Percentiles rank a stretch among this genome's conserved stretches.
Conservation (phyloP, 176 grass and related monocot species). For the Calamus simplicifolius region DNA sequence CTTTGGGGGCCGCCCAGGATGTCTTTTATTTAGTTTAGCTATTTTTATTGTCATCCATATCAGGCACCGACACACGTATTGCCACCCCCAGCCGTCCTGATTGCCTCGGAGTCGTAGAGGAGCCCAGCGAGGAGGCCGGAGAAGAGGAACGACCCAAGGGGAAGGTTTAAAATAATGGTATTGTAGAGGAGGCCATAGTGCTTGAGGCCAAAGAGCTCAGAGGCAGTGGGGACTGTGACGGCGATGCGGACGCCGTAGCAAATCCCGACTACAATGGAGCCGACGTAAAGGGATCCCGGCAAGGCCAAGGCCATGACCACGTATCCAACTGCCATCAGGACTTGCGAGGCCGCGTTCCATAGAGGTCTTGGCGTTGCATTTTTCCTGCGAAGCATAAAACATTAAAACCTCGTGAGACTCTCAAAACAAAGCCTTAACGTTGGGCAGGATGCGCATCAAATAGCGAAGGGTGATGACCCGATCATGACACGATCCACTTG, state of each 20-base stretch:
- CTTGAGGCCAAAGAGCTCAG: constrained; percentile 90
- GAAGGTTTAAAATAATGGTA: constrained; percentile 92
- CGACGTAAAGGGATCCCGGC: constrained; percentile 83
- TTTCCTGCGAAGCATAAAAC: constrained; percentile 29
- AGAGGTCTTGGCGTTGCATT: constrained; percentile 59
- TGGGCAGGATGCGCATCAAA: too few species aligned
- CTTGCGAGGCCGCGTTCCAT: constrained; percentile 85
- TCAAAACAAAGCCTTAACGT: too few species aligned
- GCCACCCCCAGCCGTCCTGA: constrained; percentile 52
- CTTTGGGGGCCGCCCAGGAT: too few species aligned
- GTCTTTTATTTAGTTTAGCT: too few species aligned
- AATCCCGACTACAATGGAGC: constrained; percentile 65
- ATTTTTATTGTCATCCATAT: too few species aligned
- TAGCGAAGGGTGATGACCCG: too few species aligned
- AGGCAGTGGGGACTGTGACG: constrained; percentile 73
- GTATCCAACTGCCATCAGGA: constrained; percentile 74
- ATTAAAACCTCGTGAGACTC: too few species aligned
- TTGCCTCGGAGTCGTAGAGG: constrained; percentile 85
- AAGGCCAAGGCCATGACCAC: constrained; percentile 64
- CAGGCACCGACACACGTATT: constrained; percentile 82
- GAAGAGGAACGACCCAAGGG: constrained; percentile 92
- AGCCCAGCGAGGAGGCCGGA: constrained; percentile 86
- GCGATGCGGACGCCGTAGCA: constrained; percentile 90
- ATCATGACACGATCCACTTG: too few species aligned
- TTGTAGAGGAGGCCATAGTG: constrained; percentile 99